Conservation (phyloP, 345 rosid genomes). For the Capsella bursapastoris region DNA sequence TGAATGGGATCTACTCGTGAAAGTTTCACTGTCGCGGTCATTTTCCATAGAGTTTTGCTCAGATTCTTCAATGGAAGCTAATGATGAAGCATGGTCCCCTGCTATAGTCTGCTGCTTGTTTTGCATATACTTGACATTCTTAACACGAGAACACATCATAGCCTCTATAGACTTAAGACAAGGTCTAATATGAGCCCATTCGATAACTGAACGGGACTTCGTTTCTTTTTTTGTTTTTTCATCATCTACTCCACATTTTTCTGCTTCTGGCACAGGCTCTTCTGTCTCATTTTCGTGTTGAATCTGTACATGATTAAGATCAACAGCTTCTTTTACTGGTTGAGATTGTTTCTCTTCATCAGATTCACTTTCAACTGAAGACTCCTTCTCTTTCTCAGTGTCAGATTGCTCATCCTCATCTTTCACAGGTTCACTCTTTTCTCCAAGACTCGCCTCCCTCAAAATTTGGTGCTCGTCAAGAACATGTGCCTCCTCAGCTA, state of each 20-base stretch:
- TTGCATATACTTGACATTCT: conserved; percentile 50
- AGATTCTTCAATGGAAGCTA: conserved; percentile 47
- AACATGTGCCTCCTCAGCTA: conserved; percentile 42
- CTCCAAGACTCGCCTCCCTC: conserved; percentile 38
- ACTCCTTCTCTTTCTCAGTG: conserved; percentile 42
- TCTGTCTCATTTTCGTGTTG: conserved; percentile 46
- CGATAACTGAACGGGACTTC: conserved; percentile 47
- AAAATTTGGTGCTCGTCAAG: conserved; percentile 34
- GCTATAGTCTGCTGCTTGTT: conserved; percentile 34
- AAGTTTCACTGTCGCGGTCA: conserved; percentile 45
- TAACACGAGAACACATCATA: conserved; percentile 74
- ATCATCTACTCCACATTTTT: conserved; percentile 45
- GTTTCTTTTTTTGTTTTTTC: conserved; percentile 46
- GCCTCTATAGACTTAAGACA: conserved; percentile 66
- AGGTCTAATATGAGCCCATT: conserved; percentile 71
- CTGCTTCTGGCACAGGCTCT: conserved; percentile 43
- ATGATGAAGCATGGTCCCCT: conserved; percentile 48
- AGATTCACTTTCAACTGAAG: conserved; percentile 41
- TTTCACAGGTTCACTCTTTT: conserved; percentile 32
- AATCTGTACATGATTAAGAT: conserved; percentile 47
- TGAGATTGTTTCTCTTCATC: conserved; percentile 47
- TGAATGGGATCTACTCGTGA: conserved; percentile 30
- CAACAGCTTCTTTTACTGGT: conserved; percentile 37
- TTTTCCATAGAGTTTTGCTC: conserved; percentile 49
- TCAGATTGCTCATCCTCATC: conserved; percentile 46